phyloP scores from a whole-genome alignment of 148 eudicot genomes.

The Camellia japonica region DNA sequence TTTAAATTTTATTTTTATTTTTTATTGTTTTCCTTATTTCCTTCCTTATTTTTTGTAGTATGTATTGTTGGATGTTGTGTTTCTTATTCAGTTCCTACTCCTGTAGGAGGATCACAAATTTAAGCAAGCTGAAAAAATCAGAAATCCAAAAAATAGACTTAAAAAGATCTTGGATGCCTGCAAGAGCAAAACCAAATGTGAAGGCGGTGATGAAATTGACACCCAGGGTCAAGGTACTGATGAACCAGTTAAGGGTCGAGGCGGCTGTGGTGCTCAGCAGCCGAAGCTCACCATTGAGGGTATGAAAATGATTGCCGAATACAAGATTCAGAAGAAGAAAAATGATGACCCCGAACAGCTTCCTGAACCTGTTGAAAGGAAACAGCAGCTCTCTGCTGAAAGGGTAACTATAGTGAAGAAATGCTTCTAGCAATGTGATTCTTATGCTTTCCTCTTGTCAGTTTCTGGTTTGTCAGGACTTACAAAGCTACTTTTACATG shows the following conservation, averaged over 20 bases:
- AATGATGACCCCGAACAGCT: constrained; percentile 73
- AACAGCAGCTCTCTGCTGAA: constrained; percentile 79
- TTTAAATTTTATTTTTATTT: background rate
- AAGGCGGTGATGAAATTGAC: constrained; percentile 30
- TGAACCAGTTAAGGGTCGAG: constrained; percentile 65
- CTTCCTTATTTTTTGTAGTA: background rate
- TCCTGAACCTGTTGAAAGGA: constrained; percentile 87
- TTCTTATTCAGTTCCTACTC: constrained; percentile 9
- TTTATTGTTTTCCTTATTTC: background rate
- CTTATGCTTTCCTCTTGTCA: background rate
- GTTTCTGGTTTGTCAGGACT: background rate
- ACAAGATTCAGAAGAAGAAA: constrained; percentile 74
- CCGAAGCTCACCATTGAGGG: constrained; percentile 78
- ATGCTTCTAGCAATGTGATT: background rate
- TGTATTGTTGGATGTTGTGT: background rate
- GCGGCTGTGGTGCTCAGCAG: constrained; percentile 88
- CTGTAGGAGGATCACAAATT: constrained; percentile 86
- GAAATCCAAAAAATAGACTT: constrained; percentile 82
- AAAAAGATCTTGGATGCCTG: constrained; percentile 87
- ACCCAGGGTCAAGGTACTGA: constrained; percentile 61
- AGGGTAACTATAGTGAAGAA: constrained; percentile 34
- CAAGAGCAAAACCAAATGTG: constrained; percentile 92
- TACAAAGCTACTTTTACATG: background rate
- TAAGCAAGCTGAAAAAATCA: constrained; percentile 79
- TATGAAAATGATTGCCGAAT: constrained; percentile 73